Evolutionary conservation across 345 rosid species (phyloP).

Genomic region (Eutrema yunnanense): DNA sequence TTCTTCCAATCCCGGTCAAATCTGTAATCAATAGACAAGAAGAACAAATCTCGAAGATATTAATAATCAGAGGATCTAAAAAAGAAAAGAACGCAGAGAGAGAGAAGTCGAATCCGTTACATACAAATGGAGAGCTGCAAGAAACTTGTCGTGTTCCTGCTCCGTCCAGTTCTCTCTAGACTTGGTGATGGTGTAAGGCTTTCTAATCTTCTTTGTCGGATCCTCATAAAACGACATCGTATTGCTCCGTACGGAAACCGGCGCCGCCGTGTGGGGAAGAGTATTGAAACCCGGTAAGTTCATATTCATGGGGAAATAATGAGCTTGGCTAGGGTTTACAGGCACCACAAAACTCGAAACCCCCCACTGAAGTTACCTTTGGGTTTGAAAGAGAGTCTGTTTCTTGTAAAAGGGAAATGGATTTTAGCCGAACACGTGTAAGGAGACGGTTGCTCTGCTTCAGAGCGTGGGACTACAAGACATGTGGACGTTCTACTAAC

Average conservation of each 20-base stretch:
- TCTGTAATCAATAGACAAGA: constrained; percentile 27
- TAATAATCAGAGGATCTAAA: no score
- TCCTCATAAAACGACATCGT: constrained; percentile 45
- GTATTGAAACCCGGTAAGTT: constrained; percentile 41
- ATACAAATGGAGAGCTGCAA: constrained; percentile 92
- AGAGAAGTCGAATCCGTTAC: not conserved
- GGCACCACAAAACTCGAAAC: constrained; percentile 43
- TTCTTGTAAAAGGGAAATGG: not conserved
- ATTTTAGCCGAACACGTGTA: constrained; percentile 24
- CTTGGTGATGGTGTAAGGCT: constrained; percentile 89
- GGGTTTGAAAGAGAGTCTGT: not conserved
- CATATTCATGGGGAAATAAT: constrained; percentile 52
- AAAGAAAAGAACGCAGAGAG: not conserved
- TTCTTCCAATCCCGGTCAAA: constrained; percentile 99
- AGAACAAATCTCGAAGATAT: not conserved
- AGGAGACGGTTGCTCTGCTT: constrained; percentile 16
- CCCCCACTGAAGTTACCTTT: not conserved
- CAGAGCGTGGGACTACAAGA: not conserved
- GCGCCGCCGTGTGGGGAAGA: constrained; percentile 22
- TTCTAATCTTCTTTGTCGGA: constrained; percentile 63
- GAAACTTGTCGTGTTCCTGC: constrained; percentile 87
- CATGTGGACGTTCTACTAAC: constrained; percentile 21
- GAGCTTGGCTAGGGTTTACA: constrained; percentile 47
- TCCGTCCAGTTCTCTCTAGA: constrained; percentile 98
- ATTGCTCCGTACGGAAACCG: not conserved